Evolutionary conservation across 2,329 filamentous ascomycete genomes (phyloP), one percentile per base, ranked within the genome.

Genomic region (Colletotrichum orbiculare): DNA sequence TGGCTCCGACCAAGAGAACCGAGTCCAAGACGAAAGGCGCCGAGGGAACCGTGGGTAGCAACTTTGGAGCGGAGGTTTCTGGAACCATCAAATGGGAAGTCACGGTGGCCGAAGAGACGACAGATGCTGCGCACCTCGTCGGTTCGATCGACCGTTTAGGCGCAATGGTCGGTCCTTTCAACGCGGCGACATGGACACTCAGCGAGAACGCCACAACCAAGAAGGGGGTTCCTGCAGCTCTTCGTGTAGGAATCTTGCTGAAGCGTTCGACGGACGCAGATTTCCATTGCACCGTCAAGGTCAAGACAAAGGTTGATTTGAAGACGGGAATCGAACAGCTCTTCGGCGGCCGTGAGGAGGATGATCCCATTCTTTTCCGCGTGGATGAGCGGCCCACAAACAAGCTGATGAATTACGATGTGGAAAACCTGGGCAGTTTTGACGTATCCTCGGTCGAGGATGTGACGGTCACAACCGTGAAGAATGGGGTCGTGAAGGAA

Each of bases 241-340:
- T 74, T 34, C 63, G 66, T 34, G 69, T 67, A 1, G 73, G 70
- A 0, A 68, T 74, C 6, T 58, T 73, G 17, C 56, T 74, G 13
- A 68, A 67, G 50, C 67, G 72, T n/a, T 57, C 67, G 11, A 68
- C 72, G 17, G 69, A 75, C 2, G 68, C 65, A 11, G 65, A 68
- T 1, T 77, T 77, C 39, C 54, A 71, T 41, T 74, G 73, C 52
- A 68, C 53, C n/a, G 66, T 76, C 47, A 71, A 68, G 15, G 69
- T 76, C 58, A 54, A 69, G 46, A 73, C 69, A 6, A 68, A 68
- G 37, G 73, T 70, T 1, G 75, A 76, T 12, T 73, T 71, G 49
- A 72, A 69, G 46, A 71, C 71, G 0, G 70, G 72, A n/a, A 50
- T 74, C 15, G 70, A 71, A 13, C 60, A 37, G 2, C 45, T 77